Evolutionary conservation across 2,329 filamentous ascomycete genomes (phyloP).

Genomic region (Truncatella angustata): DNA sequence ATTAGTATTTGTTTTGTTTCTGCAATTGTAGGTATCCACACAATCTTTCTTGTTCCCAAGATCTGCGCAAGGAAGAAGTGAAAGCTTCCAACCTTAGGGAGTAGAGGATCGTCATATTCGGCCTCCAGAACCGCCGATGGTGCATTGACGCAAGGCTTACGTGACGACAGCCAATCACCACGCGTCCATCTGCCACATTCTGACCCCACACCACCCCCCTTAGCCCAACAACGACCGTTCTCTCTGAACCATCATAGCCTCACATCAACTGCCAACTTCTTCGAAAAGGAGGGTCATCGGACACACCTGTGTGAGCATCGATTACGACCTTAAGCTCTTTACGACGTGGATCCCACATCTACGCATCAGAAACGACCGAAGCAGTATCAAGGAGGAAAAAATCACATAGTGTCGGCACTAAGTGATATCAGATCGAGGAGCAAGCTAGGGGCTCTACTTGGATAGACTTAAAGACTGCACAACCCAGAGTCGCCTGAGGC

Average conservation of each 20-base stretch:
- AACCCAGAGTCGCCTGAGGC: too few relatives aligned
- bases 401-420: neutral
- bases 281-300: conserved; percentile 22
- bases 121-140: neutral
- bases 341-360: conserved; percentile 1
- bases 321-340: conserved; percentile 9
- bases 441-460: neutral
- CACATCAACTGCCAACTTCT: conserved; percentile 17
- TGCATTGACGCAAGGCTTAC: conserved; percentile 4
- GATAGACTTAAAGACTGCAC: too few relatives aligned
- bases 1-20: too few relatives aligned
- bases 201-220: neutral
- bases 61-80: neutral
- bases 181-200: neutral
- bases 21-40: too few relatives aligned
- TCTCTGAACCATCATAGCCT: conserved; percentile 17
- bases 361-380: neutral
- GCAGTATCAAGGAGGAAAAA: neutral
- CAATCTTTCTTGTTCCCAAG: neutral
- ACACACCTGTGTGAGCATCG: conserved; percentile 16
- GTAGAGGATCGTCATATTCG: neutral
- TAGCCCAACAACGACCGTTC: conserved; percentile 26
- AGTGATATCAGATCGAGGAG: neutral
- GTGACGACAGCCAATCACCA: conserved; percentile 7
- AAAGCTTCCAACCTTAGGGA: neutral